Evolutionary conservation across 2,329 filamentous ascomycete genomes (phyloP).

Genomic region (Trichophaea hybrida): DNA sequence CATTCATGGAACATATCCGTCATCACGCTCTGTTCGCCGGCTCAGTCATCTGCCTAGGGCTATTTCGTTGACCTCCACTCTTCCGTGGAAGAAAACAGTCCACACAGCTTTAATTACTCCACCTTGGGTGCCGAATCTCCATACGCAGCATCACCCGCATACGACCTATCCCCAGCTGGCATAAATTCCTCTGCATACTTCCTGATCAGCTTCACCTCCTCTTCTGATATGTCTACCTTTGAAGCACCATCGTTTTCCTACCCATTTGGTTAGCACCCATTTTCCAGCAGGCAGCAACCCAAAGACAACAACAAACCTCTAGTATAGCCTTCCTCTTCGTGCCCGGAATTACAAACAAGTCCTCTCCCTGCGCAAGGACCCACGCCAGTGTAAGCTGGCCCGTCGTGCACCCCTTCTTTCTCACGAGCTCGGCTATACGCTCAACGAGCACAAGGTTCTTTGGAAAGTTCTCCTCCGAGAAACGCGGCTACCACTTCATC

Average conservation of each 20-base stretch:
- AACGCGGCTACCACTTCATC: conserved; percentile 37
- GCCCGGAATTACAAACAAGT: conserved; percentile 46
- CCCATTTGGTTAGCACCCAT: background rate
- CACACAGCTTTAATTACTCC: too few species aligned
- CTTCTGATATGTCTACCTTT: background rate
- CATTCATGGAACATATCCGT: too few species aligned
- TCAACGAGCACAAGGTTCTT: conserved; percentile 44
- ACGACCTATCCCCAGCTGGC: background rate
- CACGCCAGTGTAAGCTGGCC: conserved; percentile 49
- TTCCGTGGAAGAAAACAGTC: too few species aligned
- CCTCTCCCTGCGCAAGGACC: conserved; percentile 41
- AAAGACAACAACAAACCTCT: background rate
- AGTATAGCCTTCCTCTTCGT: conserved; percentile 38
- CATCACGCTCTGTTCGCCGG: too few species aligned
- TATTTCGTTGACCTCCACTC: too few species aligned
- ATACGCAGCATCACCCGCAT: background rate
- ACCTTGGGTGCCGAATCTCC: background rate
- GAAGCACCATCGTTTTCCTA: background rate
- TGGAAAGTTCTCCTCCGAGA: conserved; percentile 39
- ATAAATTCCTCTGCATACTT: background rate
- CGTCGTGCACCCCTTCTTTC: conserved; percentile 41
- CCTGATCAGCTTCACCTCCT: background rate
- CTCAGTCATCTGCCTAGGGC: too few species aligned
- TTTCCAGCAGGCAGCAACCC: background rate
- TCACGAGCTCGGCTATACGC: conserved; percentile 38